Evolutionary conservation across 305 asterid genomes (phyloP).

Genomic region (Rubia peregrina): DNA sequence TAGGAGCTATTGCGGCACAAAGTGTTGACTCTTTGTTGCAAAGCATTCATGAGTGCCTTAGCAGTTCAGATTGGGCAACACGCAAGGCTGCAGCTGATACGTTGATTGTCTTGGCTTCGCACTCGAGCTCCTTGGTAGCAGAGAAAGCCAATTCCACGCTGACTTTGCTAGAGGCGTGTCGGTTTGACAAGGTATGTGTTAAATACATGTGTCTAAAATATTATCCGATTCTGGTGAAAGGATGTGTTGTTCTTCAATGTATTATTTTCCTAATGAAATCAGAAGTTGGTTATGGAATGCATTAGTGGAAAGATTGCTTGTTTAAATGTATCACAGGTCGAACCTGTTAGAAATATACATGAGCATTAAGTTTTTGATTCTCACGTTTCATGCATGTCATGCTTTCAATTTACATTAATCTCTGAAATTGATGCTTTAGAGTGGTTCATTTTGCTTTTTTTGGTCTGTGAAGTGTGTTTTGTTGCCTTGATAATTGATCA

Average conservation of each 20-base stretch:
- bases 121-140: constrained; percentile 51
- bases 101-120: constrained; percentile 51
- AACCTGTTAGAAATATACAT: neutral
- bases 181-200: constrained; percentile 79
- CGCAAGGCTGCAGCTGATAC: constrained; percentile 98
- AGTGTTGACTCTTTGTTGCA: constrained; percentile 73
- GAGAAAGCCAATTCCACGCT: constrained; percentile 68
- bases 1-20: constrained; percentile 84
- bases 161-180: constrained; percentile 75
- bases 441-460: neutral
- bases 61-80: constrained; percentile 92
- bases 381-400: neutral
- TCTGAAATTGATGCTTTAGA: neutral
- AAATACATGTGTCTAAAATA: neutral
- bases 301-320: neutral
- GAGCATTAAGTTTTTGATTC: neutral
- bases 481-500: neutral
- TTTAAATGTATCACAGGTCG: neutral
- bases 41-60: constrained; percentile 71
- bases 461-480: neutral
- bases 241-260: neutral
- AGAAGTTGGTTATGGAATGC: neutral
- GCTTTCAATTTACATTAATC: neutral
- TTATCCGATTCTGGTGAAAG: neutral
- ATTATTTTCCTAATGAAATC: no score